Base-by-base conservation (phyloP, 2,329 filamentous ascomycete genomes). In the Aspergillus quadricinctus region DNA sequence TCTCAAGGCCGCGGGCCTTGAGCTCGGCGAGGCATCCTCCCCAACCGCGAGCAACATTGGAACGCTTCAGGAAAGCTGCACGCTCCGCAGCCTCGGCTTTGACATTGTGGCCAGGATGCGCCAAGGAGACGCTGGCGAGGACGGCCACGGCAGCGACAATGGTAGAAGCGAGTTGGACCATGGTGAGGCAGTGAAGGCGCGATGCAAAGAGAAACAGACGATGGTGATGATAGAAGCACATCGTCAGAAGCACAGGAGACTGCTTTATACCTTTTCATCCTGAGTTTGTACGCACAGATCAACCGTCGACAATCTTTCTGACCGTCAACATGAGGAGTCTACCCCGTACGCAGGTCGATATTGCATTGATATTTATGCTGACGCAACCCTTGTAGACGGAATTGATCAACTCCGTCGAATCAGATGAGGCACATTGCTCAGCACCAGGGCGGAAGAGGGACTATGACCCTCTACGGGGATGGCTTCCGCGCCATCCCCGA, bases 61-160 rank as follows among this genome's bases (percentile, higher is more conserved):
- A 64, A 40, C 69, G 70, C 57, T 67, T 66, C 52, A 80, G 67
- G 61, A 78, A 82, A 0, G 75, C 69, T 28, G 77, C 78, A 37
- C 80, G 80, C 68, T 81, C 78, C 10, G 74, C 73, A 31, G 78
- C 75, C 66, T 83, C 81, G 9, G 79, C 70, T 46, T 69, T 69
- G 41, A 79, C 58, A 52, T 81, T 75, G 58, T 82, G 79, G 57
- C 80, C 80, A 1, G 80, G 80, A 57, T 83, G 78, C 21, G 78
- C 78, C 21, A 63, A 65, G 19, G 60, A 67, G 48, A 69, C 23
- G 56, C 58, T 61, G 28, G 65, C 58, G 19, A 72, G 61, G 49
- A 65, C 62, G 31, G 64, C 52, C 35, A 69, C 56, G 48, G 65
- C 64, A 27, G 65, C 51, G 7, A 64, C 50, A 19, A 70, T 37